A percentile compares a stretch with the other conserved stretches of the same genome.
Conservation (phyloP, 2,329 filamentous ascomycete genomes). For the Truncatella angustata region DNA sequence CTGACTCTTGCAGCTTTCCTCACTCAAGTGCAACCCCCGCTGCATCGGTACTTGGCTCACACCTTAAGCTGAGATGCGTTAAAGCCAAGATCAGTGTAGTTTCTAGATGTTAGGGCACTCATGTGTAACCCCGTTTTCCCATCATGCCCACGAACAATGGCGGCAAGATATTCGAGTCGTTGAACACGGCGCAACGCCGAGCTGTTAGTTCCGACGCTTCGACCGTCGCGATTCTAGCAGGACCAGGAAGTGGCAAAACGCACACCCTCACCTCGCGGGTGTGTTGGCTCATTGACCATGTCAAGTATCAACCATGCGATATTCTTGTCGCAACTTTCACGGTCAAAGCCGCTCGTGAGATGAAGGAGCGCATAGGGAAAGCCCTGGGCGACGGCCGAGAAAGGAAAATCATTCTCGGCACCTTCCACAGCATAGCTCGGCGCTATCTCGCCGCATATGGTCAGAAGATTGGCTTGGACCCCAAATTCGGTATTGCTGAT, state of each 20-base stretch:
- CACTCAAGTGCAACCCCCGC: no score
- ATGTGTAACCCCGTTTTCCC: conserved; percentile 6
- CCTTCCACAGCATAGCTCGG: conserved; percentile 90
- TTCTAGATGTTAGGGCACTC: conserved; percentile 8
- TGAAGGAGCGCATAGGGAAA: conserved; percentile 82
- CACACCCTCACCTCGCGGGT: conserved; percentile 92
- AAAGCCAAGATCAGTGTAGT: no score
- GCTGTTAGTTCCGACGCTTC: conserved; percentile 52
- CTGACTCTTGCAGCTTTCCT: no score
- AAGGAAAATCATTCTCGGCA: conserved; percentile 79
- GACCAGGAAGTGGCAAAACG: conserved; percentile 80
- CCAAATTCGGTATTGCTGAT: conserved; percentile 89
- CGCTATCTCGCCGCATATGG: conserved; percentile 84
- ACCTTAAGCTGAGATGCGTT: no score
- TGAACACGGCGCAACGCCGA: conserved; percentile 55
- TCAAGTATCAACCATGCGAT: conserved; percentile 75
- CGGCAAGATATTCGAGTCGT: conserved; percentile 40
- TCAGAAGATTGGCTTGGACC: conserved; percentile 74
- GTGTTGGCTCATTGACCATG: conserved; percentile 76
- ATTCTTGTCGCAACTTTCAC: conserved; percentile 96
- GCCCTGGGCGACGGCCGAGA: conserved; percentile 77
- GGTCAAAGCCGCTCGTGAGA: conserved; percentile 89
- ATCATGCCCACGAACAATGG: conserved; percentile 21
- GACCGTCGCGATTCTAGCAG: conserved; percentile 66
- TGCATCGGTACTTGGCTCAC: no score